Evolutionary conservation across 1,139 yeast genomes (phyloP), one percentile per base, ranked within the genome.

Genomic region (Magnusiomyces paraingens): DNA sequence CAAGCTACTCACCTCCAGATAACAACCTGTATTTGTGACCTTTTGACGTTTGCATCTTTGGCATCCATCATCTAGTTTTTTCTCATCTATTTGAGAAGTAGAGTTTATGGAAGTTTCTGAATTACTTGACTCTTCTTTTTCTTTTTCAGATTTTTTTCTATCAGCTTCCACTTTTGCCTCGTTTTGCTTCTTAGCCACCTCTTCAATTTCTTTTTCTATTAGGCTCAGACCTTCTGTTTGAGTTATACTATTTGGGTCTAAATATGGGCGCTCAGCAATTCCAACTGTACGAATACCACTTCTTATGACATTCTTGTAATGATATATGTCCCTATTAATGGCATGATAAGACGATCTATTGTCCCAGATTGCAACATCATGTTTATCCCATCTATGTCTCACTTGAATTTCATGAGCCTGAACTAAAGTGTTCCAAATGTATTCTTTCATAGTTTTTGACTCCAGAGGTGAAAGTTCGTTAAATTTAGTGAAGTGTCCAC

Each of bases 281-380:
- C 83, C 71, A 4, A 82, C 79, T 18, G 80, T 84, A 64, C 86
- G 73, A 32, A 81, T 79, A 35, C 83, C 84, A 59, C 79, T 84
- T 65, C 84, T 73, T 35, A 78, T 71, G 52, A 43, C 47, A n/a
- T 40, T 38, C 49, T 59, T 35, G 51, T 59, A 39, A 15, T 18
- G 20, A 8, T 39, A 15, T 4, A 15, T 15, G 42, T 49, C 55
- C 15, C 14, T 12, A 14, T 52, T 58, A 10, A 63, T 63, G 20
- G 59, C 52, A 57, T 63, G 66, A 53, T 54, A 58, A 5, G 64
- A 59, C 50, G 56, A 53, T 29, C 66, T 59, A 60, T 63, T 63
- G 52, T 63, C 66, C 66, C 66, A 63, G 36, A 63, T 52, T 10
- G 59, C 85, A 45, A 83, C 81, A 2, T 86, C 77, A 48, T 75